phyloP scores from a whole-genome alignment of 176 grass and related monocot genomes.

The Guadua angustifolia region DNA sequence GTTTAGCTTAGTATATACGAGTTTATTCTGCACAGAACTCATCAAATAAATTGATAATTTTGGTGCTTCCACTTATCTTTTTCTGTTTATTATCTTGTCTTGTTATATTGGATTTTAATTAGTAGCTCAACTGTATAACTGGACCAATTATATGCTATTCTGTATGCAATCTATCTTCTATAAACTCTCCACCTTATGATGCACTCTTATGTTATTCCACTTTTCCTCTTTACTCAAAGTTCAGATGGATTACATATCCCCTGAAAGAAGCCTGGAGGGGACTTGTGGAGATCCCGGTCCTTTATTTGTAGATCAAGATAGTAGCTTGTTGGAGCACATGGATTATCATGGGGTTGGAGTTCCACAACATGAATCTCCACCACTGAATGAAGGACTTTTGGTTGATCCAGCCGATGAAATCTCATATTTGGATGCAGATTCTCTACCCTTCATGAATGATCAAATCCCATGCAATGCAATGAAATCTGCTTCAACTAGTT shows the following conservation, averaged over 20 bases:
- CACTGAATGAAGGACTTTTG: conserved; percentile 51
- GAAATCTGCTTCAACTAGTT: conserved; percentile 46
- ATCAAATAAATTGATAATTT: not conserved
- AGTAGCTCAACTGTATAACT: conserved; percentile 19
- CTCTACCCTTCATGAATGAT: conserved; percentile 53
- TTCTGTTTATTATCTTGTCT: not conserved
- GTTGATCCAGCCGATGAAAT: conserved; percentile 41
- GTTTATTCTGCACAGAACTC: not conserved
- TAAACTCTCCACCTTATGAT: not conserved
- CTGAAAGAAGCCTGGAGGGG: conserved; percentile 61
- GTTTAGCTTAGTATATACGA: conserved; percentile 23
- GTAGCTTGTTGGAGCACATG: conserved; percentile 59
- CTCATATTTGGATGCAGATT: conserved; percentile 47
- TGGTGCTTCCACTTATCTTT: conserved; percentile 27
- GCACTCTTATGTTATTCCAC: conserved; percentile 15
- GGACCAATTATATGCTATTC: not conserved
- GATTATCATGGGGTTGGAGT: conserved; percentile 49
- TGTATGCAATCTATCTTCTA: not conserved
- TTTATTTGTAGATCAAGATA: conserved; percentile 51
- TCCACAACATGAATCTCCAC: conserved; percentile 49
- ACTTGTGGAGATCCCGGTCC: conserved; percentile 57
- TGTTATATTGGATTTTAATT: conserved; percentile 18
- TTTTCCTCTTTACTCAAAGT: conserved; percentile 38
- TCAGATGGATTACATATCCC: conserved; percentile 68
- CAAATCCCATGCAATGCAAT: conserved; percentile 47